These are phyloP conservation scores for Erigeron canadensis DNA, from an alignment of 129 eudicot species.

Conservation along the genomic window DNA sequence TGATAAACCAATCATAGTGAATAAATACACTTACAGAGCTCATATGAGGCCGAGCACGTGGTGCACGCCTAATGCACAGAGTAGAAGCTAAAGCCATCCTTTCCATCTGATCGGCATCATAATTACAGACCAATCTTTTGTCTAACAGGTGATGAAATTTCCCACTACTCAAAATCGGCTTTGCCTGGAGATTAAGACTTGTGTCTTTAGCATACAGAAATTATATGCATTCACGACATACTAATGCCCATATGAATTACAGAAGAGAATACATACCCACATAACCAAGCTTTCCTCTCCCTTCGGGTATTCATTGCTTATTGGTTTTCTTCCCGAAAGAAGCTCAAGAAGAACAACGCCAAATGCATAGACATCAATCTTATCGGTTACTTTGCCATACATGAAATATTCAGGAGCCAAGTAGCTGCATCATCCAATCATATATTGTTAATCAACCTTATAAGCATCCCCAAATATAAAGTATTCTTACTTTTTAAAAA, in stretches of 20 bases:
- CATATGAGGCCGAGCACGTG: constrained; percentile 93
- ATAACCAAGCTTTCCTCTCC: constrained; percentile 93
- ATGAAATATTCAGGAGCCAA: constrained; percentile 99
- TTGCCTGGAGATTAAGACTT: constrained; percentile 55
- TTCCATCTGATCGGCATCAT: constrained; percentile 68
- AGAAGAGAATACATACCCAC: constrained; percentile 65
- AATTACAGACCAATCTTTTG: constrained; percentile 49
- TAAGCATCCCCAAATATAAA: background rate
- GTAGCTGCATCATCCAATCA: constrained; percentile 47
- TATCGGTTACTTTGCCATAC: constrained; percentile 91
- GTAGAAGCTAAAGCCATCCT: constrained; percentile 88
- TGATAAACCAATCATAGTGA: background rate
- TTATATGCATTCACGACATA: background rate
- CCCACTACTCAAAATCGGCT: constrained; percentile 63
- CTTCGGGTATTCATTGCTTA: constrained; percentile 70
- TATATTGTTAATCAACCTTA: constrained; percentile 9
- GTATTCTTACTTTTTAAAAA: background rate
- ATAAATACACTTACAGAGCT: constrained; percentile 57
- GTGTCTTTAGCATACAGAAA: background rate
- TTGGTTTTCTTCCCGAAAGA: constrained; percentile 90
- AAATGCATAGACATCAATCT: constrained; percentile 88
- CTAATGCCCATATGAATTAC: background rate
- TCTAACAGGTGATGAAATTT: constrained; percentile 62
- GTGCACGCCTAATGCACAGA: constrained; percentile 88
- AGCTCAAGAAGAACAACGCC: constrained; percentile 99